phyloP scores from a whole-genome alignment of 2,329 filamentous ascomycete species.

The Nemania sp. region DNA sequence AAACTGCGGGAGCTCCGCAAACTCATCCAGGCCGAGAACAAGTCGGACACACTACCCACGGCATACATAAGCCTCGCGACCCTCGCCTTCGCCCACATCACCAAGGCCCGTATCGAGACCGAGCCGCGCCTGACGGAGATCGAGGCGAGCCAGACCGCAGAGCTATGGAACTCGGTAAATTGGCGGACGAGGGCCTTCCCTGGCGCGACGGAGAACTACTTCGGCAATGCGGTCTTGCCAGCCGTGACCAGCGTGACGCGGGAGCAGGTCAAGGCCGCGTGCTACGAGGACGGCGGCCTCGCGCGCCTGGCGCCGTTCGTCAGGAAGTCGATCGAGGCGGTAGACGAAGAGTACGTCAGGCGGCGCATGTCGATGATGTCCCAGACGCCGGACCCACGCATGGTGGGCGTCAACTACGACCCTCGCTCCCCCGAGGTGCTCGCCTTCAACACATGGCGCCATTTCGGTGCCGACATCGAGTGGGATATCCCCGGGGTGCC shows the following conservation, averaged over 20 bases:
- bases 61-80: slow-evolving; percentile 48
- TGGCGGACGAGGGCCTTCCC: slow-evolving; percentile 46
- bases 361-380: slow-evolving; percentile 45
- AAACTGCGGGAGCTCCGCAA: slow-evolving; percentile 42
- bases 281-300: slow-evolving; percentile 35
- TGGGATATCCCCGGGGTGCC: slow-evolving; percentile 46
- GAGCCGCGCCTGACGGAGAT: slow-evolving; percentile 34
- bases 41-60: slow-evolving; percentile 38
- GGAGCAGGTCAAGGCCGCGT: slow-evolving; percentile 33
- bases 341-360: slow-evolving; percentile 49
- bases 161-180: slow-evolving; percentile 49
- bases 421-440: slow-evolving; percentile 47
- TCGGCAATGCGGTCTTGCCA: slow-evolving; percentile 50
- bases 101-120: slow-evolving; percentile 39
- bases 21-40: slow-evolving; percentile 29
- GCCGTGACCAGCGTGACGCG: slow-evolving; percentile 40
- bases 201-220: slow-evolving; percentile 42
- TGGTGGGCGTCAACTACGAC: slow-evolving; percentile 47
- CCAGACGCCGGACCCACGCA: slow-evolving; percentile 46
- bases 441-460: slow-evolving; percentile 52
- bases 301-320: slow-evolving; percentile 40
- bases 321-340: slow-evolving; percentile 40
- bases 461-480: slow-evolving; percentile 48
- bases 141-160: slow-evolving; percentile 30
- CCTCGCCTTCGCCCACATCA: slow-evolving; percentile 48